Conservation (phyloP, 2,329 filamentous ascomycete species). For the Botrytis squamosa region DNA sequence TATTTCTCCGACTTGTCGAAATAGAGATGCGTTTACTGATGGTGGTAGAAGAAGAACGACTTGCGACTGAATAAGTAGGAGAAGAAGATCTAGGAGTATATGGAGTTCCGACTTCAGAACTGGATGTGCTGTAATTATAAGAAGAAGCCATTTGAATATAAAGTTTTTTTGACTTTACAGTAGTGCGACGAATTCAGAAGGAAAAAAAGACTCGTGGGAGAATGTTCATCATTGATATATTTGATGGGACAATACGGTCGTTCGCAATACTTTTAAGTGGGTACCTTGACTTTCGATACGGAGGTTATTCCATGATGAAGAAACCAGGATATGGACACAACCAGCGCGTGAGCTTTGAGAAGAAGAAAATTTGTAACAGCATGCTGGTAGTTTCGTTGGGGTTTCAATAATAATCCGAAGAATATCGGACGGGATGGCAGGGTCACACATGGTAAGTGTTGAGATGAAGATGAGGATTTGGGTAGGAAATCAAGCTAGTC, state of each 20-base stretch:
- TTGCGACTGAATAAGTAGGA: slow-evolving; percentile 31
- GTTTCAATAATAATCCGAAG: slow-evolving; percentile 29
- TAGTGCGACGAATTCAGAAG: slow-evolving; percentile 13
- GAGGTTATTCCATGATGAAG: slow-evolving; percentile 7
- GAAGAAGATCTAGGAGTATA: slow-evolving; percentile 24
- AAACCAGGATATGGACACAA: neutral
- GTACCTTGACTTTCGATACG: slow-evolving; percentile 16
- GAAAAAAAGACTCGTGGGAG: slow-evolving; percentile 19
- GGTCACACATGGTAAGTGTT: neutral
- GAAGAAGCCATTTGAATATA: slow-evolving; percentile 35
- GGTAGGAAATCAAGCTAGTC: neutral
- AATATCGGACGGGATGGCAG: neutral
- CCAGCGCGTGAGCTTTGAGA: neutral
- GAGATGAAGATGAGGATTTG: neutral
- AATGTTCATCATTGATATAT: slow-evolving; percentile 21
- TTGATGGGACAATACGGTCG: slow-evolving; percentile 22
- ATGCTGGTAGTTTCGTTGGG: slow-evolving; percentile 35
- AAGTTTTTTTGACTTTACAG: slow-evolving; percentile 9
- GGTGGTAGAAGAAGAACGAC: slow-evolving; percentile 34
- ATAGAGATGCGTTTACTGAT: slow-evolving; percentile 36
- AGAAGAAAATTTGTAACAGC: slow-evolving; percentile 27
- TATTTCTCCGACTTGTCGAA: slow-evolving; percentile 32
- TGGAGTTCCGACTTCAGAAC: slow-evolving; percentile 30
- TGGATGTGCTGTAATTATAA: slow-evolving; percentile 32
- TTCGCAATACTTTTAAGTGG: slow-evolving; percentile 26